phyloP scores from a whole-genome alignment of 202 grass and related monocot genomes.

The Brachypodium distachyon region DNA sequence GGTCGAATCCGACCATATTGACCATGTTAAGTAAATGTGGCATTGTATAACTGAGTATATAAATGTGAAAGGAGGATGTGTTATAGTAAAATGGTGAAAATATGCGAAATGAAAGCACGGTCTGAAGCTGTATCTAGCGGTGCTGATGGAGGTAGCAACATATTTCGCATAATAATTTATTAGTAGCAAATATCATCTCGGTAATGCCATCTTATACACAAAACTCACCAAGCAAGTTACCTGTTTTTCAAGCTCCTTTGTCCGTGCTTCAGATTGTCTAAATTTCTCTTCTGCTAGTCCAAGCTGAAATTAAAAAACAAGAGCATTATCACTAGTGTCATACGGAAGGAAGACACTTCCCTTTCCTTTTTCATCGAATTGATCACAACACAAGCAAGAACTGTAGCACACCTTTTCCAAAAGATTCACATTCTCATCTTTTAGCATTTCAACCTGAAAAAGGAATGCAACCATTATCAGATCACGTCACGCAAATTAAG shows the following conservation, averaged over 20 bases:
- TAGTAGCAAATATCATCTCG: not conserved
- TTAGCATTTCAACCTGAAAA: slow-evolving; percentile 55
- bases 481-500: not conserved
- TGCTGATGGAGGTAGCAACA: too few relatives aligned
- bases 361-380: not conserved
- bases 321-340: slow-evolving; percentile 6
- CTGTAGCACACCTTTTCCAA: slow-evolving; percentile 36
- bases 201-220: not conserved
- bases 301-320: slow-evolving; percentile 49
- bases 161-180: too few relatives aligned
- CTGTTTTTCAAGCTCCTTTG: slow-evolving; percentile 82
- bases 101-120: too few relatives aligned
- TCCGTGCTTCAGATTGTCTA: slow-evolving; percentile 82
- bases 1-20: too few relatives aligned
- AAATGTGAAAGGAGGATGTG: too few relatives aligned
- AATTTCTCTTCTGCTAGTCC: slow-evolving; percentile 65
- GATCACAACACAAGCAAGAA: slow-evolving; percentile 8
- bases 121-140: too few relatives aligned
- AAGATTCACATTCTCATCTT: slow-evolving; percentile 59
- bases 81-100: too few relatives aligned
- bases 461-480: not conserved
- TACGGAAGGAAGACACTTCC: not conserved
- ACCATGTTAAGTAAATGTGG: too few relatives aligned
- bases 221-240: slow-evolving; percentile 24
- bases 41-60: too few relatives aligned